Evolutionary conservation across 1,284 basidiomycete species (phyloP).

Genomic region (Blastosporella zonata): DNA sequence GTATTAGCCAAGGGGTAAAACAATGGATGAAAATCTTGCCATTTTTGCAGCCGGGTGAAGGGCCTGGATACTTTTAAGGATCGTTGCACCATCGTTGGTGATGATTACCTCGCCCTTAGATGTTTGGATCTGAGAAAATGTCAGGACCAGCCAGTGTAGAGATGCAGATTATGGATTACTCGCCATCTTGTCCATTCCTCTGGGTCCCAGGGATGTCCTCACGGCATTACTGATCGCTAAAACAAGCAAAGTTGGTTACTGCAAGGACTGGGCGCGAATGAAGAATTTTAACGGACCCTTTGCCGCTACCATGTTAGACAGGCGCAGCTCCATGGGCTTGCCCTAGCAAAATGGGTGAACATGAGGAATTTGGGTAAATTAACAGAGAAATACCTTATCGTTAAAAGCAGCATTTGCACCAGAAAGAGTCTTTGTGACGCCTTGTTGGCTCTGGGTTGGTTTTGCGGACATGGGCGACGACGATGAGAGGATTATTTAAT

Average conservation of each 20-base stretch:
- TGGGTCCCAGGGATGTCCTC: slow-evolving; percentile 93
- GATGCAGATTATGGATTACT: slow-evolving; percentile 23
- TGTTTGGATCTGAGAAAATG: slow-evolving; percentile 83
- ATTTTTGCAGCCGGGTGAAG: slow-evolving; percentile 98
- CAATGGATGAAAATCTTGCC: slow-evolving; percentile 42
- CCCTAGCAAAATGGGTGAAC: slow-evolving; percentile 52
- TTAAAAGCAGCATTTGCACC: slow-evolving; percentile 76
- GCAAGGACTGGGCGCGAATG: background rate
- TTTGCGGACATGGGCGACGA: slow-evolving; percentile 38
- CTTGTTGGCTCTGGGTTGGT: slow-evolving; percentile 34
- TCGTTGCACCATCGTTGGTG: slow-evolving; percentile 99
- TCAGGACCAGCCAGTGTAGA: slow-evolving; percentile 11
- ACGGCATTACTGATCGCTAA: slow-evolving; percentile 97
- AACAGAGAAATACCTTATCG: slow-evolving; percentile 60
- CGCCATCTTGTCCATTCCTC: slow-evolving; percentile 99
- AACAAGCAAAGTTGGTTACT: slow-evolving; percentile 10
- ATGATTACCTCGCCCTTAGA: slow-evolving; percentile 96
- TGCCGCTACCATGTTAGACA: slow-evolving; percentile 95
- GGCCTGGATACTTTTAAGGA: slow-evolving; percentile 96
- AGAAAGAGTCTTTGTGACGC: slow-evolving; percentile 36
- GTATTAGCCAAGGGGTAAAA: slow-evolving; percentile 3
- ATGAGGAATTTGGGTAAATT: slow-evolving; percentile 12
- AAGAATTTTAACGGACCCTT: slow-evolving; percentile 60
- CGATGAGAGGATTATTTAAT: slow-evolving; percentile 18
- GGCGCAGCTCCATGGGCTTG: slow-evolving; percentile 90